Percentiles rank a stretch among this genome's conserved stretches.
Evolutionary conservation across 768 basidiomycete species (phyloP).

Genomic region (Candolleomyces eurysporus): DNA sequence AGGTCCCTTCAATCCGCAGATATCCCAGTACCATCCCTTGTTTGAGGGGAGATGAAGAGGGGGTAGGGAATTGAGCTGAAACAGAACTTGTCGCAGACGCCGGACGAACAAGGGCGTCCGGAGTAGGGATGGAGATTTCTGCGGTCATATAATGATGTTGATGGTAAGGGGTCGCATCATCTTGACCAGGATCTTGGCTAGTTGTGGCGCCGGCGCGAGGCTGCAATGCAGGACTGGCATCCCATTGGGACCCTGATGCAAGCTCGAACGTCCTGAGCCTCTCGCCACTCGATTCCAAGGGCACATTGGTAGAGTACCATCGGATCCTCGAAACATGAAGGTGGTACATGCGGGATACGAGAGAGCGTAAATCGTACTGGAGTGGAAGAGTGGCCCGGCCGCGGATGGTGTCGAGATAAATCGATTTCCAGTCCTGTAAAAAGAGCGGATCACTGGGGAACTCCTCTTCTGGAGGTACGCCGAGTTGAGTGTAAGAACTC

Average conservation of each 20-base stretch:
- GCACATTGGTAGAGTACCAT: background rate
- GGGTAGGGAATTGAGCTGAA: too few relatives aligned
- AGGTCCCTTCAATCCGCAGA: constrained; percentile 7
- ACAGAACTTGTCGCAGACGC: background rate
- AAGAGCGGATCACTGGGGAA: constrained; percentile 2
- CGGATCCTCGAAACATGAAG: constrained; percentile 2
- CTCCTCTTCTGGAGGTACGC: constrained; percentile 2
- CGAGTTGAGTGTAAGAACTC: background rate
- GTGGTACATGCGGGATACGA: background rate
- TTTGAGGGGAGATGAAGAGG: background rate
- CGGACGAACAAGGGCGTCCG: background rate
- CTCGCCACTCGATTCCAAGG: background rate
- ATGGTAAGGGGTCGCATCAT: background rate
- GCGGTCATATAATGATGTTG: constrained; percentile 1
- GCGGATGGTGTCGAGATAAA: background rate
- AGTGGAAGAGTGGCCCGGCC: background rate
- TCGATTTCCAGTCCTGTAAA: background rate
- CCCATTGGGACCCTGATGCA: constrained; percentile 1
- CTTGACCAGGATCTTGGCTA: background rate
- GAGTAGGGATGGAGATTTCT: background rate
- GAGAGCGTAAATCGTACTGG: background rate
- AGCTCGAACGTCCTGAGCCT: background rate
- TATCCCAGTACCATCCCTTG: background rate
- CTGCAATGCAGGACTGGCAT: background rate
- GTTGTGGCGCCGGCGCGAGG: background rate